Conservation (phyloP, 2,329 filamentous ascomycete species). For the Neoscytalidium dimidiatum region DNA sequence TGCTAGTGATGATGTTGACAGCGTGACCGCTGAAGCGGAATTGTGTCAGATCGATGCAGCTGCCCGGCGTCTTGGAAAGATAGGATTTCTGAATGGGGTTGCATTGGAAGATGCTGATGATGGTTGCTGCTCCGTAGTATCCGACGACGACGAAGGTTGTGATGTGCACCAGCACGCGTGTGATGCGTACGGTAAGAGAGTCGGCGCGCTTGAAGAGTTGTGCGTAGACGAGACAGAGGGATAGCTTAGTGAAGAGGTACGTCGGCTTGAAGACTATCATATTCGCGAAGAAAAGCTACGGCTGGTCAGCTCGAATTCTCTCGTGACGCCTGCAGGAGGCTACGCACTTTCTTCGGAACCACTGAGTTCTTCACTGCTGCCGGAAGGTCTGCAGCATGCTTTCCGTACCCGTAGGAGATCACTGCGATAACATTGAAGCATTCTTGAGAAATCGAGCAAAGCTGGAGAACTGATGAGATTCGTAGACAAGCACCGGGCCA, state of each 20-base stretch:
- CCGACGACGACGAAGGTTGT: background rate
- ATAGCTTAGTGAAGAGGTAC: constrained; percentile 9
- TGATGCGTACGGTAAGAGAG: background rate
- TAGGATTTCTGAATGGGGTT: background rate
- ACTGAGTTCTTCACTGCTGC: background rate
- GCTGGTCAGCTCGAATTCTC: background rate
- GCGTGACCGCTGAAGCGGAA: constrained; percentile 6
- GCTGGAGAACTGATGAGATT: background rate
- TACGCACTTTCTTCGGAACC: background rate
- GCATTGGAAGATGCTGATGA: constrained; percentile 10
- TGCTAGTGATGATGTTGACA: constrained; percentile 11
- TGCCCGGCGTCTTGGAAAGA: background rate
- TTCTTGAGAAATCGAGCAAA: constrained; percentile 3
- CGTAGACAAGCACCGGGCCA: too few species aligned
- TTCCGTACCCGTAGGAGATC: background rate
- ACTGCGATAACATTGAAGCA: constrained; percentile 2
- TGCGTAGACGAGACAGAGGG: constrained; percentile 4
- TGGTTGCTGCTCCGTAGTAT: background rate
- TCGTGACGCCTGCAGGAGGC: too few species aligned
- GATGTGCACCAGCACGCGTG: background rate
- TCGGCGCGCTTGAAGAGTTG: constrained; percentile 6
- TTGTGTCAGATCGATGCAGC: constrained; percentile 1
- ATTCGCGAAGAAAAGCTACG: constrained; percentile 1
- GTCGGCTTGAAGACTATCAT: constrained; percentile 2
- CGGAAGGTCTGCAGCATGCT: background rate